Conservation (phyloP, 805 yeast genomes). For the Candida sphagnicola region DNA sequence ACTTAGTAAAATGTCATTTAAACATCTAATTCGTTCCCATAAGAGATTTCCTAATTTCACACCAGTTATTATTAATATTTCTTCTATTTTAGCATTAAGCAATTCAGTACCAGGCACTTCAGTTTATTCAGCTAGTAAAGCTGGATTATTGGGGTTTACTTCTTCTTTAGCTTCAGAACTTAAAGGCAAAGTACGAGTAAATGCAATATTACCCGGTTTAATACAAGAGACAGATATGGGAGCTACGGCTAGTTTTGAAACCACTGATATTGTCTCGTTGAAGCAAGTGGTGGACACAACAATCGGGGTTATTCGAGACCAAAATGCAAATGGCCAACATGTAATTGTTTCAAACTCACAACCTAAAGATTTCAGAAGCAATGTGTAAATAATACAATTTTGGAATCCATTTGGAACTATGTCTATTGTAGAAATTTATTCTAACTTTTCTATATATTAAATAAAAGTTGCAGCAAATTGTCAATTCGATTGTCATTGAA, state of each 20-base stretch:
- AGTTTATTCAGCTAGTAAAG: constrained; percentile 68
- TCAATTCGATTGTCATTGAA: constrained; percentile 3
- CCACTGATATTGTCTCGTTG: constrained; percentile 19
- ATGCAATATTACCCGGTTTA: constrained; percentile 66
- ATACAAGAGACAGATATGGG: constrained; percentile 68
- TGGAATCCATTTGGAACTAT: too few species aligned
- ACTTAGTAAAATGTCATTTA: constrained; percentile 48
- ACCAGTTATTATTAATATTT: constrained; percentile 53
- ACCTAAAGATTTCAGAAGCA: too few species aligned
- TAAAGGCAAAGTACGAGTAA: constrained; percentile 53
- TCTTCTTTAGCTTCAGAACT: constrained; percentile 57
- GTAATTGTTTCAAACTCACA: constrained; percentile 6
- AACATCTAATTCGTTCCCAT: constrained; percentile 43
- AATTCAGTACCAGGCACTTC: constrained; percentile 49
- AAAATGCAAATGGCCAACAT: constrained; percentile 27
- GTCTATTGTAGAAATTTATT: not conserved
- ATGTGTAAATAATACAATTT: too few species aligned
- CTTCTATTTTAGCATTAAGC: constrained; percentile 57
- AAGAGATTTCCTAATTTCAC: constrained; percentile 7
- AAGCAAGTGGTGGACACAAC: constrained; percentile 24
- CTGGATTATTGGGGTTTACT: constrained; percentile 65
- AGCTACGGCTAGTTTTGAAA: constrained; percentile 17
- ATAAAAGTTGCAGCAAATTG: constrained; percentile 1
- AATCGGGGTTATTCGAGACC: constrained; percentile 18
- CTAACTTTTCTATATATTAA: constrained; percentile 1